Base-by-base conservation (phyloP, 805 yeast species). In the Saccharomyces paradoxus region DNA sequence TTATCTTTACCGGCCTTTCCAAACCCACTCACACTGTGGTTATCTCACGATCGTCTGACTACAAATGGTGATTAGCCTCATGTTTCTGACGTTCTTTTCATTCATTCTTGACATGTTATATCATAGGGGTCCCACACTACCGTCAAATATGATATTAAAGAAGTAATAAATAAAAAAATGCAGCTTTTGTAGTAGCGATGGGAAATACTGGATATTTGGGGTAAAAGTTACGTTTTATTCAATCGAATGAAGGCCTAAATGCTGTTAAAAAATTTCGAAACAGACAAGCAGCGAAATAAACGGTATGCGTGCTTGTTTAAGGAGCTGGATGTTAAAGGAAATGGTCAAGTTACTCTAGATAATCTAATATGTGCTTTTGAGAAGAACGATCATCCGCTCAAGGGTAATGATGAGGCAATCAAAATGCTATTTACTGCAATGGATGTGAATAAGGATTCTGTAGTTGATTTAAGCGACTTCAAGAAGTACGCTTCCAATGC, bases 391-490 rank as follows among this genome's bases (percentile, higher is more conserved):
- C 90, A 87, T 67, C 95, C 92, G 1, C 71, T 87, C 24, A 80
- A 80, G 50, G 75, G 81, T 54, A 81, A 82, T 27, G 79, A 80
- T 4, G 82, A 77, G 51, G 82, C 89, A 32, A 77, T 86, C 48
- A 71, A 72, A 47, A 76, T 76, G 53, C 72, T 87, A 3, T 85
- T 86, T 68, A 69, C 74, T 46, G 75, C 84, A 1, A 78, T 87
- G 62, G 89, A 83, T 64, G 66, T 76, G 37, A 78, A 83, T 56
- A 69, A 78, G 13, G 89, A 84, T 58, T 71, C 76, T 28, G 69
- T 74, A 9, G 77, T 86, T 26, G 87, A 83, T 63, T 83, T 80
- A 59, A 77, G 76, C 21, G 89, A 85, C 63, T 89, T 89, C 68
- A 78, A 82, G 60, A 71, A 72, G 29, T 89, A 87, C 69, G 77